phyloP scores from a whole-genome alignment of 768 basidiomycete genomes.

The Brasilioporus rufonigricans region DNA sequence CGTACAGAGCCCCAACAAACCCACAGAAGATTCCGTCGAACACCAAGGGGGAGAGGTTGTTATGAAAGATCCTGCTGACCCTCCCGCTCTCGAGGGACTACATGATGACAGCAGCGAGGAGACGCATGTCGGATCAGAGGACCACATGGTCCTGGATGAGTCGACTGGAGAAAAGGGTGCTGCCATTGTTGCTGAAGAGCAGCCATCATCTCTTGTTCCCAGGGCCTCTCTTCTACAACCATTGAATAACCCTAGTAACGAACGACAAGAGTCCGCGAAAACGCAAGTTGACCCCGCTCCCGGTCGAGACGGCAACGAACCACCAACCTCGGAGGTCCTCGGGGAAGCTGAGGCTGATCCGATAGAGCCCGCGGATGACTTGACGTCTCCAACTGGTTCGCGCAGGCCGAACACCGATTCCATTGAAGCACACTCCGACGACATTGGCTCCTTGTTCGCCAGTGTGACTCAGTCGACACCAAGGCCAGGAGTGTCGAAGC shows the following conservation, averaged over 20 bases:
- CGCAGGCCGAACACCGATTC: slow-evolving; percentile 23
- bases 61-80: slow-evolving; percentile 7
- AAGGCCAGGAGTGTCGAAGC: slow-evolving; percentile 35
- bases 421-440: slow-evolving; percentile 26
- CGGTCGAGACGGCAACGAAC: neutral
- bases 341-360: slow-evolving; percentile 32
- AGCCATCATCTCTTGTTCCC: neutral
- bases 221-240: neutral
- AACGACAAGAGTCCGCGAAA: neutral
- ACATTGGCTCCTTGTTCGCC: neutral
- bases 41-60: slow-evolving; percentile 1
- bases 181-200: neutral
- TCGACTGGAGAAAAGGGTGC: neutral
- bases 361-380: slow-evolving; percentile 43
- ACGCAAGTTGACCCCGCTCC: slow-evolving; percentile 19
- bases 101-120: slow-evolving; percentile 15
- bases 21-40: neutral
- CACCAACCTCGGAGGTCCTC: neutral
- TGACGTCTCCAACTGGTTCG: slow-evolving; percentile 18
- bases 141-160: slow-evolving; percentile 15
- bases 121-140: slow-evolving; percentile 21
- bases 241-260: neutral
- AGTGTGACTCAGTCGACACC: slow-evolving; percentile 18
- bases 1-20: slow-evolving; percentile 16
- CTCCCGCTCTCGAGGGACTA: neutral